Percentiles rank a stretch among this genome's conserved stretches.
Conservation (phyloP, 306 rosid genomes). For the Ochetophila trinervis region DNA sequence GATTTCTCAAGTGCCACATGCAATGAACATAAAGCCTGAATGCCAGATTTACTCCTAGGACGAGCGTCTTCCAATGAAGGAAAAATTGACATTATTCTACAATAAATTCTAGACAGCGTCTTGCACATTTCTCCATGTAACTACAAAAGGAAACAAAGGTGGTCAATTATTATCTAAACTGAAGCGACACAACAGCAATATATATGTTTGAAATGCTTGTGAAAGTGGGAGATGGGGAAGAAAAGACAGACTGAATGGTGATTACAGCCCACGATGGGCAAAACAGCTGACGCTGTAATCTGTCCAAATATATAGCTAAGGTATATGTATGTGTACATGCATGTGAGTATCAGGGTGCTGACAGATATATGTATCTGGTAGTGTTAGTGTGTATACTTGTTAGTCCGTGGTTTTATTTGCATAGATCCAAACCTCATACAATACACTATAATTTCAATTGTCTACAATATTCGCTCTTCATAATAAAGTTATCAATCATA, state of each 20-base stretch:
- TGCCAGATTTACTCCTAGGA: constrained; percentile 93
- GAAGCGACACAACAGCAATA: neutral
- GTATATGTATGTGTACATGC: too few species aligned
- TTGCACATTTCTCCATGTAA: constrained; percentile 94
- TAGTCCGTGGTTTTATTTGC: neutral
- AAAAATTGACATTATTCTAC: constrained; percentile 72
- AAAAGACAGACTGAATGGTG: neutral
- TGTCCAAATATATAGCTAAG: too few species aligned
- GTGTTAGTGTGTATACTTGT: too few species aligned
- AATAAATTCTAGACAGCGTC: constrained; percentile 68
- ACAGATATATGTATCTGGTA: too few species aligned
- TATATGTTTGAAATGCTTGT: too few species aligned
- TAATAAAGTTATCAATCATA: too few species aligned
- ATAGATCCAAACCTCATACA: neutral
- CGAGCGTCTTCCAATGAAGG: constrained; percentile 97
- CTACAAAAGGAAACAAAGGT: constrained; percentile 42
- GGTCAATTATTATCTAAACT: neutral
- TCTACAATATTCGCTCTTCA: neutral
- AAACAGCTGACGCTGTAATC: too few species aligned
- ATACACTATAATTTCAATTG: neutral
- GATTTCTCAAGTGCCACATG: constrained; percentile 91
- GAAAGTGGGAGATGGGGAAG: too few species aligned
- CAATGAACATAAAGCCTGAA: constrained; percentile 89
- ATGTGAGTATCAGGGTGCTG: too few species aligned
- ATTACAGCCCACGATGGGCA: neutral